These are phyloP conservation scores for Chlorencoelia australis DNA, from an alignment of 2,329 filamentous ascomycete species.

Conservation along the genomic window DNA sequence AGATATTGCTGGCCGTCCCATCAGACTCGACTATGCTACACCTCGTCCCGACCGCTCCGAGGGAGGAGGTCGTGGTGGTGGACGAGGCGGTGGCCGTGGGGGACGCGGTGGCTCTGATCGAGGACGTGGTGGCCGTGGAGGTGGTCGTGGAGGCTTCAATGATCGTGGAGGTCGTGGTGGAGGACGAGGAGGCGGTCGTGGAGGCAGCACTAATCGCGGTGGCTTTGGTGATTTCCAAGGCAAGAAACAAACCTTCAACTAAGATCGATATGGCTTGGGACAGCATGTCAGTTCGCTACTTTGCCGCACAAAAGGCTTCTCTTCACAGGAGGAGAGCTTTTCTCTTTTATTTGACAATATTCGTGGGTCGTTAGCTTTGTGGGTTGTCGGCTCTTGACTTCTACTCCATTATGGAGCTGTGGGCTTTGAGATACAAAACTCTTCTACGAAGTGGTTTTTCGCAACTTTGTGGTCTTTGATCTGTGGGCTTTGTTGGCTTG, in stretches of 20 bases:
- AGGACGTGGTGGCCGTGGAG: conserved; percentile 26
- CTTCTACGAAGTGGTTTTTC: conserved; percentile 1
- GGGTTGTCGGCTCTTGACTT: conserved; percentile 31
- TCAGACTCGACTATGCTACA: conserved; percentile 59
- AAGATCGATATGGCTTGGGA: conserved; percentile 14
- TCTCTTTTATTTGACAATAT: too few species aligned
- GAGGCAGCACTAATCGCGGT: conserved; percentile 38
- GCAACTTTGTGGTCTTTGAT: conserved; percentile 27
- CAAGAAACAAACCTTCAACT: conserved; percentile 37
- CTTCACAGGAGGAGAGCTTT: conserved; percentile 8
- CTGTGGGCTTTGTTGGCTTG: conserved; percentile 27
- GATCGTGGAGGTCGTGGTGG: conserved; percentile 31
- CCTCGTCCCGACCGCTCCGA: conserved; percentile 43
- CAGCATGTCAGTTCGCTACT: conserved; percentile 17
- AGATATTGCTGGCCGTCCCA: conserved; percentile 52
- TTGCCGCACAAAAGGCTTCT: conserved; percentile 19
- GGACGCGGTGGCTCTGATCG: conserved; percentile 27
- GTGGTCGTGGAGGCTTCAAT: conserved; percentile 30
- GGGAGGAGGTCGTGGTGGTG: conserved; percentile 34
- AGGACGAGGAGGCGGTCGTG: conserved; percentile 31
- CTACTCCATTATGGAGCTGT: conserved; percentile 27
- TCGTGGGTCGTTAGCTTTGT: conserved; percentile 28
- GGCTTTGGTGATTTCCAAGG: conserved; percentile 51
- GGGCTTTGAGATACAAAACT: conserved; percentile 29
- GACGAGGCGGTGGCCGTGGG: conserved; percentile 34